Evolutionary conservation across 2,329 filamentous ascomycete genomes (phyloP).

Genomic region (Parastagonospora avenae): DNA sequence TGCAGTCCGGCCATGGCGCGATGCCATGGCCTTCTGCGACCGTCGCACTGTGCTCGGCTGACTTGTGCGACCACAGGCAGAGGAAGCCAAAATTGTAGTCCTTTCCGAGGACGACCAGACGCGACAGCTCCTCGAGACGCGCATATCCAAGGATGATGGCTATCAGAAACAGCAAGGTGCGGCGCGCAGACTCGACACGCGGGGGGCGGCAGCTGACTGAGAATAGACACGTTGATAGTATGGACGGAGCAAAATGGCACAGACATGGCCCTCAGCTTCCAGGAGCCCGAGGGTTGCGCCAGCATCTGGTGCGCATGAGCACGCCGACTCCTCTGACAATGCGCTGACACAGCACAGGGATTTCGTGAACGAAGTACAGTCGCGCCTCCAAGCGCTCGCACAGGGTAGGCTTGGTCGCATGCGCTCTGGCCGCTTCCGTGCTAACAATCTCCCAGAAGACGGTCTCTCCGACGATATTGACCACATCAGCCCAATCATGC

Average conservation of each 20-base stretch:
- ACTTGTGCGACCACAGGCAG: constrained; percentile 62
- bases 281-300: constrained; percentile 92
- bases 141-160: constrained; percentile 89
- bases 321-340: neutral
- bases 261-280: constrained; percentile 98
- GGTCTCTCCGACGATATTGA: constrained; percentile 88
- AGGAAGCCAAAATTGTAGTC: constrained; percentile 87
- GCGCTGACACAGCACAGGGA: constrained; percentile 65
- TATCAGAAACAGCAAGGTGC: constrained; percentile 98
- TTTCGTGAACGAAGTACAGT: constrained; percentile 86
- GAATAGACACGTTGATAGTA: constrained; percentile 89
- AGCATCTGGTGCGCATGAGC: constrained; percentile 74
- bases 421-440: constrained; percentile 2
- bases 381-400: constrained; percentile 68
- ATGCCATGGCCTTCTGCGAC: constrained; percentile 11
- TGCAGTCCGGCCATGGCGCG: constrained; percentile 14
- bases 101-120: constrained; percentile 91
- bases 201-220: constrained; percentile 22
- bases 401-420: constrained; percentile 58
- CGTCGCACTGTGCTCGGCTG: constrained; percentile 34
- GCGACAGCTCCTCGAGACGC: constrained; percentile 83
- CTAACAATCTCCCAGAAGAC: constrained; percentile 65
- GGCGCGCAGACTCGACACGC: constrained; percentile 16
- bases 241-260: constrained; percentile 92
- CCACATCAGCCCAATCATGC: constrained; percentile 68